Percentiles rank a stretch among this genome's conserved stretches.
Conservation (phyloP, 179 eudicot species). For the Beta corolliflora region DNA sequence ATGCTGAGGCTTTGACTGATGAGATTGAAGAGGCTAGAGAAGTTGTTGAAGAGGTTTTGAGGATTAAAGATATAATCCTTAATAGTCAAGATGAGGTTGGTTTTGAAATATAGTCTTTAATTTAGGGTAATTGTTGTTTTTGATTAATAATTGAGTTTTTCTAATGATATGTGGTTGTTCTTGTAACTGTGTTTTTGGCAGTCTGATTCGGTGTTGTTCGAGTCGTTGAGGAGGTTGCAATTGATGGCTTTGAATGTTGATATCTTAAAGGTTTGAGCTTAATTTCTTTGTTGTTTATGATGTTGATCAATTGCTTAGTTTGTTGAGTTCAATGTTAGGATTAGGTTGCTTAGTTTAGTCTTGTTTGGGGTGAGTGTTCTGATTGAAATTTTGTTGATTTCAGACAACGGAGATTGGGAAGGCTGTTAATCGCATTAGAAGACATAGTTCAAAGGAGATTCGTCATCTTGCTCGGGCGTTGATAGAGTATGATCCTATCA, state of each 20-base stretch:
- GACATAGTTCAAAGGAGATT: conserved; percentile 52
- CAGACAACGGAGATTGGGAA: conserved; percentile 80
- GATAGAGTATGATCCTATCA: conserved; percentile 54
- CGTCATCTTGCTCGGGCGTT: conserved; percentile 51
- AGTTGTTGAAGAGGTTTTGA: conserved; percentile 66
- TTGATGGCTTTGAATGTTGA: conserved; percentile 76
- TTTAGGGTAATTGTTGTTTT: background rate
- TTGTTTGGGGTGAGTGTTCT: conserved; percentile 12
- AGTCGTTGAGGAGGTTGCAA: conserved; percentile 81
- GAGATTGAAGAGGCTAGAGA: conserved; percentile 71
- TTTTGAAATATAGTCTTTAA: background rate
- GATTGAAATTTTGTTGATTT: conserved; percentile 1
- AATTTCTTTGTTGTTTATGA: conserved; percentile 18
- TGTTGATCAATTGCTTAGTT: background rate
- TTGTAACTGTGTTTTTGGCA: conserved; percentile 40
- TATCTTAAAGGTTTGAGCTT: conserved; percentile 60
- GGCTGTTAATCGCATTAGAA: conserved; percentile 58
- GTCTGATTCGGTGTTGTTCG: conserved; percentile 69
- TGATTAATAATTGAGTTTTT: conserved; percentile 2
- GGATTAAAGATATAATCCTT: conserved; percentile 73
- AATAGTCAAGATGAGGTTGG: conserved; percentile 71
- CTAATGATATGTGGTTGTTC: conserved; percentile 7
- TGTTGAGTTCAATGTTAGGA: background rate
- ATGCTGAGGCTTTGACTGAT: conserved; percentile 88
- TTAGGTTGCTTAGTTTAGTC: conserved; percentile 4